phyloP scores from a whole-genome alignment of 2,329 filamentous ascomycete genomes.

The Phyllosticta ampelicida region DNA sequence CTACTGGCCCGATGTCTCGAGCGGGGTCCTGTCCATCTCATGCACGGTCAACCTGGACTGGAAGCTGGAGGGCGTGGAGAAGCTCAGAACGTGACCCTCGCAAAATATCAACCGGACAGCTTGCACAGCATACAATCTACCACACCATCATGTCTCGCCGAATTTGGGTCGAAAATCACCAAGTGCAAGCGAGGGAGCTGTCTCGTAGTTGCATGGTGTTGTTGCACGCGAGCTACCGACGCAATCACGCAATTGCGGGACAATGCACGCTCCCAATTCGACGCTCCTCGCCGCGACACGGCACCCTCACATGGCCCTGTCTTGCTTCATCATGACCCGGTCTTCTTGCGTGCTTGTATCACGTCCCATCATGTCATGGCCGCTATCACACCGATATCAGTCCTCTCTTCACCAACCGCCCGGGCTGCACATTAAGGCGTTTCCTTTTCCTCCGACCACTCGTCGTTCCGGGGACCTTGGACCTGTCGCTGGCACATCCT shows the following conservation, averaged over 20 bases:
- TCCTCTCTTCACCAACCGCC: background rate
- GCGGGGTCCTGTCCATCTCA: background rate
- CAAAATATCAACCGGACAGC: background rate
- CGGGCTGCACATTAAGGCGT: background rate
- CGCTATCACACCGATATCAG: constrained; percentile 1
- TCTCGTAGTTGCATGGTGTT: constrained; percentile 3
- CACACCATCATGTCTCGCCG: background rate
- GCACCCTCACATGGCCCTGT: background rate
- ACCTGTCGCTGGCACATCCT: background rate
- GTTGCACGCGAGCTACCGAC: constrained; percentile 9
- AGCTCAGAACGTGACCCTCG: background rate
- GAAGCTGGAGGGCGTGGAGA: background rate
- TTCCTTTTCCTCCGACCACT: background rate
- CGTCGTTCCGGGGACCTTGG: background rate
- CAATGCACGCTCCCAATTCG: constrained; percentile 1
- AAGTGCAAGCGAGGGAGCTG: background rate
- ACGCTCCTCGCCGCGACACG: constrained; percentile 1
- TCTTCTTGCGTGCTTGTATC: constrained; percentile 9
- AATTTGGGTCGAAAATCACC: background rate
- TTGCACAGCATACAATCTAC: background rate
- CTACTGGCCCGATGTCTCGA: background rate
- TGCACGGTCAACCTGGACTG: background rate
- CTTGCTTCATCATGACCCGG: constrained; percentile 8
- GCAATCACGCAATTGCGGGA: constrained; percentile 10
- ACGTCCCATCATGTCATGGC: constrained; percentile 6